Percentiles rank a stretch among this genome's conserved stretches.
Evolutionary conservation across 1,284 basidiomycete genomes (phyloP).

Genomic region (Leccinum cinnamomeum): DNA sequence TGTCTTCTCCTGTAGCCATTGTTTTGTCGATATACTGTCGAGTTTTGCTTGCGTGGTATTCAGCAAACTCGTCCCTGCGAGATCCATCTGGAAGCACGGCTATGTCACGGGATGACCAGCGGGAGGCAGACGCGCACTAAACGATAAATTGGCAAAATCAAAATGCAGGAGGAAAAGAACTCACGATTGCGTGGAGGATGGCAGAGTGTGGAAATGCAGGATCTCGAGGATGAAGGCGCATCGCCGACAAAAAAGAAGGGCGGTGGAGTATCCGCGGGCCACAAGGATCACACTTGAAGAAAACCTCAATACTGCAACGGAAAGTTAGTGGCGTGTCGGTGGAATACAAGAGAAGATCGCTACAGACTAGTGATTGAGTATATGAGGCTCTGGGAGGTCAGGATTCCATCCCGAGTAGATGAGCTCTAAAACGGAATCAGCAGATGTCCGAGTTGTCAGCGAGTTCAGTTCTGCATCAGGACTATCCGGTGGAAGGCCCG

Average conservation of each 20-base stretch:
- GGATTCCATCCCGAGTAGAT: constrained; percentile 79
- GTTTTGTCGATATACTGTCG: constrained; percentile 80
- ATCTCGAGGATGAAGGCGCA: constrained; percentile 74
- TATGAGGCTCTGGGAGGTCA: constrained; percentile 70
- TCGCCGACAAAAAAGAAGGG: constrained; percentile 73
- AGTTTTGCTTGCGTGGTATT: constrained; percentile 82
- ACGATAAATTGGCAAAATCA: constrained; percentile 18
- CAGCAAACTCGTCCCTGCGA: constrained; percentile 75
- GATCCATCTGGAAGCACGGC: constrained; percentile 68
- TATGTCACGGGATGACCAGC: constrained; percentile 72
- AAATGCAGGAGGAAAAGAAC: constrained; percentile 10
- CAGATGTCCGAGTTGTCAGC: constrained; percentile 36
- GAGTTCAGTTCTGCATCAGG: constrained; percentile 50
- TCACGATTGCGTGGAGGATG: constrained; percentile 77
- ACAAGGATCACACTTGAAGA: constrained; percentile 82
- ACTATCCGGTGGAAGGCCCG: constrained; percentile 43
- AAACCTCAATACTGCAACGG: constrained; percentile 64
- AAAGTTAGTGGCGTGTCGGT: constrained; percentile 3
- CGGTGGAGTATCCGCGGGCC: constrained; percentile 75
- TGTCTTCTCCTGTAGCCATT: constrained; percentile 80
- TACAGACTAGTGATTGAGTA: constrained; percentile 71
- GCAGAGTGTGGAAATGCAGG: constrained; percentile 79
- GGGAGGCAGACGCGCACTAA: constrained; percentile 80
- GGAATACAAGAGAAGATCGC: constrained; percentile 12
- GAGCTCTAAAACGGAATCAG: constrained; percentile 60